Evolutionary conservation across 2,329 filamentous ascomycete species (phyloP).

Genomic region (Cordyceps fumosorosea): DNA sequence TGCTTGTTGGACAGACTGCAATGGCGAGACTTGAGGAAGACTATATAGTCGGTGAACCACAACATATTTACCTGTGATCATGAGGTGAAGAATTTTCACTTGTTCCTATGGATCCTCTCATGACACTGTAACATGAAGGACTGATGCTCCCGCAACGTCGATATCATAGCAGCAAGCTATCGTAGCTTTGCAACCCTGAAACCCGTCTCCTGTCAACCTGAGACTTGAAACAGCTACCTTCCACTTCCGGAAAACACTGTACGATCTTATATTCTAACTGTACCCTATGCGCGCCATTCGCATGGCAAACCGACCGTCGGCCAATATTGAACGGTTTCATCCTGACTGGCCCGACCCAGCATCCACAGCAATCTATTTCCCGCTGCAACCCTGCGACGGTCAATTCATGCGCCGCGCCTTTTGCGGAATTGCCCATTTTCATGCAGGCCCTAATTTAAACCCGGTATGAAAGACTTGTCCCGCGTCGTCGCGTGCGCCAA

Average conservation of each 20-base stretch:
- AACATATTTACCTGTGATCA: too few relatives aligned
- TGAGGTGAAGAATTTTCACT: too few relatives aligned
- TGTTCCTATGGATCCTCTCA: not conserved
- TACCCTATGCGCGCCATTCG: not conserved
- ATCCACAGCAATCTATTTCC: slow-evolving; percentile 5
- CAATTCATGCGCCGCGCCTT: not conserved
- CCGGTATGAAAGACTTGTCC: not conserved
- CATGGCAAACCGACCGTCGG: not conserved
- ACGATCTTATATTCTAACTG: not conserved
- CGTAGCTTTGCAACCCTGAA: not conserved
- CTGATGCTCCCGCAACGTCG: not conserved
- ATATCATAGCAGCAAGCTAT: not conserved
- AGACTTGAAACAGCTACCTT: slow-evolving; percentile 4
- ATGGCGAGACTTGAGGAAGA: too few relatives aligned
- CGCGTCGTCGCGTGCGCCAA: not conserved
- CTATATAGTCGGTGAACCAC: too few relatives aligned
- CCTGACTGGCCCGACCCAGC: not conserved
- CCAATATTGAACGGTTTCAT: not conserved
- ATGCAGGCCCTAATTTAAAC: not conserved
- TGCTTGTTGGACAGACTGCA: too few relatives aligned
- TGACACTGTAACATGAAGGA: slow-evolving; percentile 4
- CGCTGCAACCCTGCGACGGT: not conserved
- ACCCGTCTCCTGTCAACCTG: not conserved
- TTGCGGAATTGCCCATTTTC: not conserved
- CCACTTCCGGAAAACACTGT: not conserved